phyloP scores from a whole-genome alignment of 1,284 basidiomycete species.

The Serendipita sp. region DNA sequence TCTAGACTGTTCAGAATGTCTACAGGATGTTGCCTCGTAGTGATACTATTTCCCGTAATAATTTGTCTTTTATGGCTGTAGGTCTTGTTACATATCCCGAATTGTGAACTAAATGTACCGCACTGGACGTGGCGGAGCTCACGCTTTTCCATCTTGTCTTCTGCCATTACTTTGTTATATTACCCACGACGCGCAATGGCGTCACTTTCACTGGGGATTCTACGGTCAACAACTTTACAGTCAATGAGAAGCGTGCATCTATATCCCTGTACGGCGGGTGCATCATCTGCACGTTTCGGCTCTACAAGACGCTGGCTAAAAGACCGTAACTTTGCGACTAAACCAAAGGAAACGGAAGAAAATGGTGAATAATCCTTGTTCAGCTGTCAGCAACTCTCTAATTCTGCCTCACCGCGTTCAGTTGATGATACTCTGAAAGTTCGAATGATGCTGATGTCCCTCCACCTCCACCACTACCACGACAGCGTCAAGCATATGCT shows the following conservation, averaged over 20 bases:
- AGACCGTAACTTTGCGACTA: neutral
- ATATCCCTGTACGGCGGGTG: neutral
- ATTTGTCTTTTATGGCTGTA: too few species aligned
- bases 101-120: too few species aligned
- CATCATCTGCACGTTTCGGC: too few species aligned
- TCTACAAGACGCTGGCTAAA: too few species aligned
- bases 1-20: too few species aligned
- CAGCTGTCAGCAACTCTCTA: neutral
- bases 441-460: neutral
- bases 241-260: neutral
- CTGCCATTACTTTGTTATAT: neutral
- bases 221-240: neutral
- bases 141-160: neutral
- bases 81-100: too few species aligned
- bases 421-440: too few species aligned
- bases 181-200: neutral
- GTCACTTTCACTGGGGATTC: neutral
- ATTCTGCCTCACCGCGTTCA: neutral
- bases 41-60: too few species aligned
- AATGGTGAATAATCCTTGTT: neutral
- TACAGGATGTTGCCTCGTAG: too few species aligned
- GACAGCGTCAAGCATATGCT: neutral
- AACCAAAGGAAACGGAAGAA: neutral
- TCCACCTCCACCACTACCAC: neutral
- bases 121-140: too few species aligned